Conservation (phyloP, 2,329 filamentous ascomycete genomes). For the Phialocephala subalpina region DNA sequence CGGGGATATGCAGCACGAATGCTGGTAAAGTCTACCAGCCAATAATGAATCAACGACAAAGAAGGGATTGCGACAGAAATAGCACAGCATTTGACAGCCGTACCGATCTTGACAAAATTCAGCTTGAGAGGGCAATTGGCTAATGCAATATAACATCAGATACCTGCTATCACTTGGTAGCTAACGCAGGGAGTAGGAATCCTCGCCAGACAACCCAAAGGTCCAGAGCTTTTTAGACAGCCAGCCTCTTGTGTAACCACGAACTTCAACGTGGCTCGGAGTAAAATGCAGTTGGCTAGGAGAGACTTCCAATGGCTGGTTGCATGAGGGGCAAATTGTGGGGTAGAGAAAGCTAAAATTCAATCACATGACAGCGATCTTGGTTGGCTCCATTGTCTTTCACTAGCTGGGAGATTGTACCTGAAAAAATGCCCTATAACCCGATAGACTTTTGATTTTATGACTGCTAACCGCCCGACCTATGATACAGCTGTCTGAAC, state of each 20-base stretch:
- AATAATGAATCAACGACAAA: neutral
- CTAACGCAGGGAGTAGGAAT: neutral
- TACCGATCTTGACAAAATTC: slow-evolving; percentile 2
- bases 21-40: neutral
- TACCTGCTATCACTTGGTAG: neutral
- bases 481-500: slow-evolving; percentile 19
- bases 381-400: neutral
- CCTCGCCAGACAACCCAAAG: neutral
- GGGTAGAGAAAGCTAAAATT: neutral
- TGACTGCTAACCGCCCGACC: slow-evolving; percentile 6
- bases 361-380: neutral
- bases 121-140: neutral
- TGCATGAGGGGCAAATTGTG: slow-evolving; percentile 2
- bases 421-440: neutral
- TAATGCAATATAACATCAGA: neutral
- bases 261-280: neutral
- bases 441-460: slow-evolving; percentile 4
- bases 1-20: neutral
- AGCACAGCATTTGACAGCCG: neutral
- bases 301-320: slow-evolving; percentile 5
- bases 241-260: neutral
- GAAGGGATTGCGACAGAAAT: neutral
- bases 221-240: neutral
- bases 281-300: neutral
- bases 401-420: neutral